Evolutionary conservation across 2,329 filamentous ascomycete genomes (phyloP), one percentile per base, ranked within the genome.

Genomic region (Acrocalymma vagum): DNA sequence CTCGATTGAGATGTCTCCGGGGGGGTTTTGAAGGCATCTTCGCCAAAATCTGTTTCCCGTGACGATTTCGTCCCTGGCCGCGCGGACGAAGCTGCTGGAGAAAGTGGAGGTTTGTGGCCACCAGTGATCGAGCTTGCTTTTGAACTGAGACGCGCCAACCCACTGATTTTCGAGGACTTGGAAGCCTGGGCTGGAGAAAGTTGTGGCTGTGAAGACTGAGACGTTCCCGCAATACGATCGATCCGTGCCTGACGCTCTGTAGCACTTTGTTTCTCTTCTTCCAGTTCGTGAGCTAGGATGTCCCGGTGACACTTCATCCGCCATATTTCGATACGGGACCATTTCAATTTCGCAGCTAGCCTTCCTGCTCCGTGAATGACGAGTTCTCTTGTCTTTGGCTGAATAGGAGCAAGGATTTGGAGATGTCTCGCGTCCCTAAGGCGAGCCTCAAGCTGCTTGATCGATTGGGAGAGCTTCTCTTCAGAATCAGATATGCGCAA

Each of bases 271-370:
- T 67, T 77, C 60, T 96, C 92, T 54, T 96, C 90, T 38, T 93
- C 87, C 7, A 97, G 75, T 63, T 99, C 94, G 69, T 91, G 80
- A 5, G 84, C 77, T 14, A 99, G 74, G 45, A 97, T 92, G 58
- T 96, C 93, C 27, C 87, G 85, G 68, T 99, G 92, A 53, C 92
- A 96, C 62, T 84, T 93, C 58, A 93, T 82, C 38, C 86, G 88
- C 90, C 92, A 96, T 14, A 96, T 94, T 53, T 96, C 90, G 65
- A 95, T 87, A 46, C 93, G 82, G n/a, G 87, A 85, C 93, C 93
- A 96, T 66, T 94, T 95, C 45, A 99, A 74, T 65, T 93, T 91
- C 3, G 90, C 90, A 40, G 92, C 85, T 72, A 95, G 86, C 6
- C 87, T 84, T 5, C 86, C 90, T 14, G 94, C 93, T 13, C 90